Evolutionary conservation across 225 moss, liverwort and hornwort species (phyloP), one percentile per base, ranked within the genome.

Genomic region (Thuidium tamariscinum): DNA sequence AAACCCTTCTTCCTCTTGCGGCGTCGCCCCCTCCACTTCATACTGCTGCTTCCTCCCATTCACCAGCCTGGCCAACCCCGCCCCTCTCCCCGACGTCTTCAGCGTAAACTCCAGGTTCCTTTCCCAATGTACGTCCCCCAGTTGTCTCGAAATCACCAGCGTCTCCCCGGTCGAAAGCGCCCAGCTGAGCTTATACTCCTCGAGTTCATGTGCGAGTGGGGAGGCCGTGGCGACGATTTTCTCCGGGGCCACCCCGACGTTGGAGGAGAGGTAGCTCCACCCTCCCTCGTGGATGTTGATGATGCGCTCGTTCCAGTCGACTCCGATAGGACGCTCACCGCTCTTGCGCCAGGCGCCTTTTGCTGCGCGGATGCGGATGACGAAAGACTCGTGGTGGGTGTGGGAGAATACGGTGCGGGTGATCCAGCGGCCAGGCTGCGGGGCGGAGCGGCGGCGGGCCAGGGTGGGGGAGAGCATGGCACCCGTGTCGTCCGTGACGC

Each of bases 251-350:
- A 86, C 83, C 54, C 96, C 96, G 68, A 94, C 62, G 49, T 63
- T 86, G 63, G 87, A 92, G 27, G 89, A 83, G 20, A 94, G 79
- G 82, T 95, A 96, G 42, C 77, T 90, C 96, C 96, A 96, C 49
- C 95, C 95, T 63, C 96, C 96, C 83, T 95, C 92, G 81, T 93
- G 93, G 27, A 96, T 87, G 56, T 88, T 92, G 86, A 96, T 94
- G 20, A 96, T 86, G 46, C 96, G 92, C 89, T 96, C 96, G 82
- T 96, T 96, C 96, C 96, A 96, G 83, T 96, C 96, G 11, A 96
- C 95, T 39, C 96, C 96, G 77, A 95, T 91, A 41, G 96, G 96
- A 52, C 96, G 95, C 86, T 96, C 95, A 36, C 94, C 87, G 66
- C 93, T 91, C 91, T 95, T 94, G 81, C 88, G 91, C 96, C 96